phyloP scores from a whole-genome alignment of 345 rosid species.

The Lumnitzera littorea region DNA sequence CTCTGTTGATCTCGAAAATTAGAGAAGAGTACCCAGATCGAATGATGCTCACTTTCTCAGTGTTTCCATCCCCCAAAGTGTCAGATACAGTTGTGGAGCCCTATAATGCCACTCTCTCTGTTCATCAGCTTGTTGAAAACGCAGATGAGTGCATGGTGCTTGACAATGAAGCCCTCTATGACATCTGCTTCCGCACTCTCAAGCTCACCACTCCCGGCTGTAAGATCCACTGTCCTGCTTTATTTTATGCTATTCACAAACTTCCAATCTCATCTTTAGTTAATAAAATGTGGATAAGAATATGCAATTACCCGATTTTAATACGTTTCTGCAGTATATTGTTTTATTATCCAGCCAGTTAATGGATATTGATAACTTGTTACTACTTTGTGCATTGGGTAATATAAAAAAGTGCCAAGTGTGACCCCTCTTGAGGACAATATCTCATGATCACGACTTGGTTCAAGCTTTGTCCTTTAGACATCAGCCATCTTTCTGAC shows the following conservation, averaged over 20 bases:
- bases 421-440: too few relatives aligned
- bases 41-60: conserved; percentile 85
- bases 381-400: too few relatives aligned
- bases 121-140: conserved; percentile 74
- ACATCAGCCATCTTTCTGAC: too few relatives aligned
- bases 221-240: conserved; percentile 20
- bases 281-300: background rate
- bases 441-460: too few relatives aligned
- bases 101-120: conserved; percentile 72
- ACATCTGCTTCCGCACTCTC: conserved; percentile 76
- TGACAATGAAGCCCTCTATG: conserved; percentile 75
- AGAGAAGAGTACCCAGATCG: conserved; percentile 76
- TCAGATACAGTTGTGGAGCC: conserved; percentile 82
- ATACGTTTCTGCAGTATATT: too few relatives aligned
- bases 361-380: too few relatives aligned
- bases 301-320: too few relatives aligned
- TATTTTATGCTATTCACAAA: background rate
- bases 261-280: background rate
- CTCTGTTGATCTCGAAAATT: conserved; percentile 63
- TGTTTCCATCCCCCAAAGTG: conserved; percentile 81
- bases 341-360: too few relatives aligned
- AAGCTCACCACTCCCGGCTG: conserved; percentile 85
- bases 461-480: too few relatives aligned
- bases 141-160: conserved; percentile 89
- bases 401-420: too few relatives aligned